Evolutionary conservation across 1,284 basidiomycete species (phyloP), one percentile per base, ranked within the genome.

Genomic region (Hymenochaete sp.): DNA sequence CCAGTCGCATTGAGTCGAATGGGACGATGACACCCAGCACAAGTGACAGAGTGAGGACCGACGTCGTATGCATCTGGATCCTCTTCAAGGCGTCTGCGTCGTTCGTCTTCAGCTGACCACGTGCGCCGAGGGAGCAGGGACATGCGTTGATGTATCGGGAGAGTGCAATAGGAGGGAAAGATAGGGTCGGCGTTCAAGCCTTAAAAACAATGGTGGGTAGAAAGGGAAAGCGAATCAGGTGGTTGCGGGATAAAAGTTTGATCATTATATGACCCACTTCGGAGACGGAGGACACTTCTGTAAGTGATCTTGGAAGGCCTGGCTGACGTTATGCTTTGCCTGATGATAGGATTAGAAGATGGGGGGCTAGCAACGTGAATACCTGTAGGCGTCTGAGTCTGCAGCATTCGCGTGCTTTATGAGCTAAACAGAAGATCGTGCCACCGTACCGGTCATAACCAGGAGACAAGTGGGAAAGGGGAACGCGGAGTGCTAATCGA

Each of bases 41-140:
- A 50, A 14, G 48, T 50, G 19, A 50, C 48, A 13, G 38, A 37
- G 27, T 50, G 48, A 14, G 48, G 48, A 9, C 44, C 40, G 10
- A 50, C 48, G 26, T 50, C 48, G 28, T 50, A 50, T 10, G 48
- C 48, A 31, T 50, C 48, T n/a, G 48, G 48, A 40, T 50, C 48
- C 22, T 45, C 48, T 39, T 50, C 48, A 3, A 50, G 28, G 22
- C 44, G 44, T 21, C 36, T 45, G 8, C 48, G 48, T 13, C 48
- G 38, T 26, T 46, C 44, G 35, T 50, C 48, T 28, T 50, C 48
- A 38, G 48, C 48, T 5, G 48, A 46, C 48, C 48, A 50, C 8
- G 48, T 46, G 25, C 48, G 48, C 21, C 44, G 44, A 4, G 48
- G 48, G 22, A 46, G 48, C 7, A 50, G 28, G 9, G 44, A 33